Evolutionary conservation across 1,284 basidiomycete species (phyloP).

Genomic region (Irpex sp.): DNA sequence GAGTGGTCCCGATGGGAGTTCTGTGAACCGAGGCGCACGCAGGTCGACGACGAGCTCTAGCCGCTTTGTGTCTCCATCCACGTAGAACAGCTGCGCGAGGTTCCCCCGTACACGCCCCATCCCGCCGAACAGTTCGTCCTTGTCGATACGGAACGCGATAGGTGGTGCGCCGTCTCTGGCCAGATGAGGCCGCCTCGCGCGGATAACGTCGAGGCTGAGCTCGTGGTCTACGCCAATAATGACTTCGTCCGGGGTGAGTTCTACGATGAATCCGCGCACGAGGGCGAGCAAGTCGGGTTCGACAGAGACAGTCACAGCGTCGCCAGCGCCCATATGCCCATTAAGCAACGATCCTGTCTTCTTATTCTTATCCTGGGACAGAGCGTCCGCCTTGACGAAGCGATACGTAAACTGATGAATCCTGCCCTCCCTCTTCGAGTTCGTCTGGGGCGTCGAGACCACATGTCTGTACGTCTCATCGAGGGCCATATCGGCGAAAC

Average conservation of each 20-base stretch:
- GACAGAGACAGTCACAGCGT: conserved; percentile 81
- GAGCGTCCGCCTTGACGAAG: conserved; percentile 38
- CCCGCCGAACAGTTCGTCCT: conserved; percentile 85
- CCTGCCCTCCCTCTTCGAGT: conserved; percentile 30
- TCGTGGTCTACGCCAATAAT: conserved; percentile 79
- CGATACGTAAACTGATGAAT: conserved; percentile 59
- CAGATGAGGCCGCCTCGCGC: conserved; percentile 28
- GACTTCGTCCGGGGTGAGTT: conserved; percentile 60
- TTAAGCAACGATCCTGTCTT: conserved; percentile 52
- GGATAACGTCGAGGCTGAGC: conserved; percentile 53
- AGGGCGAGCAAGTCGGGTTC: conserved; percentile 82
- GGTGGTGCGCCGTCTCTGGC: conserved; percentile 28
- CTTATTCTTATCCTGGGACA: not conserved
- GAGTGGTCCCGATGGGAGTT: conserved; percentile 17
- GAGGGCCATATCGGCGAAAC: conserved; percentile 77
- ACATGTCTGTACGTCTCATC: conserved; percentile 32
- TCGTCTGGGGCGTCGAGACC: conserved; percentile 11
- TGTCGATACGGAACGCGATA: conserved; percentile 81
- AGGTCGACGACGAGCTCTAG: conserved; percentile 82
- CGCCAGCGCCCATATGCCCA: conserved; percentile 75
- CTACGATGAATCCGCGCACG: conserved; percentile 78
- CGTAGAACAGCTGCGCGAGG: conserved; percentile 85
- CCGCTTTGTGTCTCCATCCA: conserved; percentile 58
- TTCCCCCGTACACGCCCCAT: conserved; percentile 89
- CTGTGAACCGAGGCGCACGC: conserved; percentile 56